Evolutionary conservation across 495 filamentous ascomycete species (phyloP).

Genomic region (Mycothermus thermophilus): DNA sequence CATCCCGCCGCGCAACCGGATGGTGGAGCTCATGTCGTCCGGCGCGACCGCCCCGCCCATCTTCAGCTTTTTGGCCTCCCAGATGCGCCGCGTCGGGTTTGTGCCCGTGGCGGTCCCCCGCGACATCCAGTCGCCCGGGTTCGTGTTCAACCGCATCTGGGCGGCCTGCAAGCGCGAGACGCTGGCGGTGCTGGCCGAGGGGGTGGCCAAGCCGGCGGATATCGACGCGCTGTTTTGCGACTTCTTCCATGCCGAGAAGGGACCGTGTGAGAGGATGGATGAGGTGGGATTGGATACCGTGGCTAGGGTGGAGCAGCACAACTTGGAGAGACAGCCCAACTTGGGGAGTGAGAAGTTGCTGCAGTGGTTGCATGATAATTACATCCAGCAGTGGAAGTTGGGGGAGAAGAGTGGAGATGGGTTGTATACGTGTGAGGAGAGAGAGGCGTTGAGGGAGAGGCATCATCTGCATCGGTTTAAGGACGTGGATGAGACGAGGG

Average conservation of each 20-base stretch:
- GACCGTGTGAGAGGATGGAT: conserved; percentile 37
- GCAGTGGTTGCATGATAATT: conserved; percentile 27
- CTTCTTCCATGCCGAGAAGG: conserved; percentile 33
- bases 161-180: conserved; percentile 44
- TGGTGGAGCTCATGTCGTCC: conserved; percentile 45
- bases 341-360: conserved; percentile 6
- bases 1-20: conserved; percentile 38
- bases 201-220: conserved; percentile 25
- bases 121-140: conserved; percentile 34
- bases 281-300: conserved; percentile 35
- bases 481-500: conserved; percentile 18
- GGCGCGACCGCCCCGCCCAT: conserved; percentile 32
- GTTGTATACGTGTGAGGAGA: conserved; percentile 14
- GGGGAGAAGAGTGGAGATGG: conserved; percentile 31
- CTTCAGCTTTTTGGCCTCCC: conserved; percentile 29
- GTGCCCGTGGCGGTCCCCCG: conserved; percentile 25
- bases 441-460: conserved; percentile 14
- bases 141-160: conserved; percentile 49
- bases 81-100: conserved; percentile 32
- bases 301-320: conserved; percentile 25
- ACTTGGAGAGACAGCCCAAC: conserved; percentile 14
- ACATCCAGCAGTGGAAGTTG: conserved; percentile 26
- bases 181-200: conserved; percentile 37
- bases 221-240: conserved; percentile 33
- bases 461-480: conserved; percentile 7